These are phyloP conservation scores for Tricholoma sp. DNA, from an alignment of 768 basidiomycete genomes.

Conservation along the genomic window DNA sequence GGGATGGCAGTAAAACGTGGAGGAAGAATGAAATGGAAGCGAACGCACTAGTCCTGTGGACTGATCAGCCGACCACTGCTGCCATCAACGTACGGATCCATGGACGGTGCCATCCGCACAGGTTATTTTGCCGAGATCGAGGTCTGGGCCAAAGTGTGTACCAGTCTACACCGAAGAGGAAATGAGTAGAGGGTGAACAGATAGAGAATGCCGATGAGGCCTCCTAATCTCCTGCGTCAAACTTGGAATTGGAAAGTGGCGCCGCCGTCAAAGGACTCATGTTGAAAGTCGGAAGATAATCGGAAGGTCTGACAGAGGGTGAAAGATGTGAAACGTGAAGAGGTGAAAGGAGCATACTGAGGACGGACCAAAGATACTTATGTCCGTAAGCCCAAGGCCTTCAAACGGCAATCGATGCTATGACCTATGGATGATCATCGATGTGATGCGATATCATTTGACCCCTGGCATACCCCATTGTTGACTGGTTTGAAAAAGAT, in stretches of 20 bases:
- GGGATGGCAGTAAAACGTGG: background rate
- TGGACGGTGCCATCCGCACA: background rate
- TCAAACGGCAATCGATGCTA: too few relatives aligned
- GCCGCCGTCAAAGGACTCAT: too few relatives aligned
- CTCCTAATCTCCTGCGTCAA: too few relatives aligned
- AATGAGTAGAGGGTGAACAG: too few relatives aligned
- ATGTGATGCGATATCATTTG: too few relatives aligned
- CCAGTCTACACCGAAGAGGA: background rate
- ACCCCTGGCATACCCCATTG: too few relatives aligned
- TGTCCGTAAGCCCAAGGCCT: background rate
- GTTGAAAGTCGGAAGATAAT: background rate
- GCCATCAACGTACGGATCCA: background rate
- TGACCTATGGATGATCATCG: too few relatives aligned
- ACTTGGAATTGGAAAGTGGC: too few relatives aligned
- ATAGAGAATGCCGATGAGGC: too few relatives aligned
- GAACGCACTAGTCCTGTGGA: background rate
- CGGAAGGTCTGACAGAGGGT: background rate
- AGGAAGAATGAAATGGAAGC: background rate
- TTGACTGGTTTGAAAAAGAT: background rate
- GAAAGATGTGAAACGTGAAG: background rate
- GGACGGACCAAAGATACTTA: background rate
- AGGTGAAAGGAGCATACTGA: background rate
- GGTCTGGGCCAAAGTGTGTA: background rate
- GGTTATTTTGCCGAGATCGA: background rate
- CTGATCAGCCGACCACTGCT: background rate